Base-by-base conservation (phyloP, 345 rosid genomes). In the Gossypium herbaceum region DNA sequence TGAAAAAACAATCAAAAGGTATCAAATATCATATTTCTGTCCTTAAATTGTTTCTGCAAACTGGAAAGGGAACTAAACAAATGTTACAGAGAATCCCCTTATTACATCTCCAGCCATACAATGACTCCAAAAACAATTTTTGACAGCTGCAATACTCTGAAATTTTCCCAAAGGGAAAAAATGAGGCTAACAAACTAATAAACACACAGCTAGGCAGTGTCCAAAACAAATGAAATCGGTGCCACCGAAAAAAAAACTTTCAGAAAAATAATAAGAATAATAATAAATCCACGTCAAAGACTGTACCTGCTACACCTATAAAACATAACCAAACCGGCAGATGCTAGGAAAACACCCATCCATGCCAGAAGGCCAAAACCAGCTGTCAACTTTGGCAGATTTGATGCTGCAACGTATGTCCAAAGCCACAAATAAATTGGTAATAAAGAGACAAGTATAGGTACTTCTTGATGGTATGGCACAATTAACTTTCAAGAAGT, bases 301-400 rank as follows among this genome's bases (percentile, higher is more conserved):
- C 58, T 61, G 76, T 89, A 95, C 99, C 97, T 91, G 91, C 98
- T 89, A 80, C 99, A 93, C 76, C 94, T 85, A 82, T 95, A 91
- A 81, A 95, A 84, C 91, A 90, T 75, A 73, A 93, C 84, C 65
- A 95, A 84, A 71, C 98, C 98, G 50, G 83, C 82, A 58, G 85
- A 85, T 63, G 98, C 93, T 54, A 91, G 88, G 76, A 93, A 77
- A 79, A 90, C 81, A 47, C 97, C 97, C 68, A 80, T 78, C 97
- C 98, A 95, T 58, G 99, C 99, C 76, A 95, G 71, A 76, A 88
- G 86, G 78, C 89, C 97, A 84, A 87, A 79, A 66, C 93, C 90
- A 79, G 89, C 80, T 55, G 94, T 89, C 78, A 93, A 73, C 88
- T 80, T 91, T 61, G 96, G 98, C 76, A 93, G 87, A 85, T 86